A percentile compares a stretch with the other conserved stretches of the same genome.
phyloP scores from a whole-genome alignment of 495 filamentous ascomycete species.

The Neurospora sp. region DNA sequence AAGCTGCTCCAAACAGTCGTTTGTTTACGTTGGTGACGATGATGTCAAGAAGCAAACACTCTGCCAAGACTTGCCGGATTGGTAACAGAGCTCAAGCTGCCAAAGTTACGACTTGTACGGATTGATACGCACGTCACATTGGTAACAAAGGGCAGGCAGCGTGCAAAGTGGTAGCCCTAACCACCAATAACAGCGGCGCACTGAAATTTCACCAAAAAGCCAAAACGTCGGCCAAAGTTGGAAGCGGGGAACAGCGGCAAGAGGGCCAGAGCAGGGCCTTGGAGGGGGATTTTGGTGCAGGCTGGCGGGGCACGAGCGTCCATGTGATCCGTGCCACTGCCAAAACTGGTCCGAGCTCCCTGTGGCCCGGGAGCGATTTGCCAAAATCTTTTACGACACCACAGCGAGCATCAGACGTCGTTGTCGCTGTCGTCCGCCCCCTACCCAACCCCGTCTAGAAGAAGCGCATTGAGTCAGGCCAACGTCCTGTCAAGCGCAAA shows the following conservation, averaged over 20 bases:
- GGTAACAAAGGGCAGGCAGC: neutral
- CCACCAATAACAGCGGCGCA: neutral
- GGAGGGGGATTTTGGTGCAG: neutral
- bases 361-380: neutral
- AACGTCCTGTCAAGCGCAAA: constrained; percentile 27
- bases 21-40: neutral
- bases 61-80: neutral
- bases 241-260: neutral
- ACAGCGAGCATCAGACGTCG: neutral
- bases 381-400: neutral
- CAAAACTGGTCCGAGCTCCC: neutral
- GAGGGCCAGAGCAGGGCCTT: neutral
- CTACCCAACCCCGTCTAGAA: neutral
- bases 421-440: constrained; percentile 1
- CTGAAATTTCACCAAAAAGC: neutral
- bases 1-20: neutral
- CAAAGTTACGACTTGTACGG: neutral
- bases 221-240: neutral
- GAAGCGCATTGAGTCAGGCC: neutral
- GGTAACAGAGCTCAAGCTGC: neutral
- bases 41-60: neutral
- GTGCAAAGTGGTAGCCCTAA: neutral
- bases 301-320: neutral
- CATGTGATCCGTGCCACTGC: neutral
- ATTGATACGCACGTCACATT: neutral